Base-by-base conservation (phyloP, 257 asterid genomes). In the Schizonepeta tenuifolia region DNA sequence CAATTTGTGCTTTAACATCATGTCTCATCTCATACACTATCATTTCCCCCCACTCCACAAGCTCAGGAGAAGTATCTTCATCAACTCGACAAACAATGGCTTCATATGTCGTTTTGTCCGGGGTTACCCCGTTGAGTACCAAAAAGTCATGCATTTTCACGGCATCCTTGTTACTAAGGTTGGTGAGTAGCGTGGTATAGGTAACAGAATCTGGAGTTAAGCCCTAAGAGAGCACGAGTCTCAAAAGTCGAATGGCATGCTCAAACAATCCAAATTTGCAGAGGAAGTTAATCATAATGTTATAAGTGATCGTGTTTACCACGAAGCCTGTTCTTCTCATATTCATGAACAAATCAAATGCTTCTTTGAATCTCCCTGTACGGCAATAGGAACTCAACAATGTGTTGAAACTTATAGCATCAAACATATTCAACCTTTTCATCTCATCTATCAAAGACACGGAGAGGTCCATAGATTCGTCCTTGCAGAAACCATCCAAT, bases 401-500 rank as follows among this genome's bases (percentile, higher is more conserved):
- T 2, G 89, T 84, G 82, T 88, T 86, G 72, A 75, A 87, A 22
- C 88, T 83, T 17, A 90, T 54, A 1, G 81, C 65, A 70, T 90
- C 92, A 26, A 78, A 86, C 41, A 81, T 71, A 69, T 74, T 82
- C 59, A 78, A 66, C 63, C 40, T 70, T 71, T 71, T 79, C 83
- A 90, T 82, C 77, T 78, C 86, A 24, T 75, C 87, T 35, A 77
- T 65, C 78, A 92, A 69, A 15, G 40, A 2, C 20, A 57, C 54
- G 17, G 90, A 90, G 44, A 65, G 57, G 61, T 86, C 85, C 6
- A 77, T 20, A 4, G 83, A 82, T 35, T 55, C 75, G 33, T 80
- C 89, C 75, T 83, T 88, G 87, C 93, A 88, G 21, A 88, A 83
- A 65, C 95, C 90, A 76, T 86, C 74, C 65, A 92, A 41, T 68